phyloP scores from a whole-genome alignment of 1,284 basidiomycete species.

The Austroboletus novae-zelandiae region DNA sequence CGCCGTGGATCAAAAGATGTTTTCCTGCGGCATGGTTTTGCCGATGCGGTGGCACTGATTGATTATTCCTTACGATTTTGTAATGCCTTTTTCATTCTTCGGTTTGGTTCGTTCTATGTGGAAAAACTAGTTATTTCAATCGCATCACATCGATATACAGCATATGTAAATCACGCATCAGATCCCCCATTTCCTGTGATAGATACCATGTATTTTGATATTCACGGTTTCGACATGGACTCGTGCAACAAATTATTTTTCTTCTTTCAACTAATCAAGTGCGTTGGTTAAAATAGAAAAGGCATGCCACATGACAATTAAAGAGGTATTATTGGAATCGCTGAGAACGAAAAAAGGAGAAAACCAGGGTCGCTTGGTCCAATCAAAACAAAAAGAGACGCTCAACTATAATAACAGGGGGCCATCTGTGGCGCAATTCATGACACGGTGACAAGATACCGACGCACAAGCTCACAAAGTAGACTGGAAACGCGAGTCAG shows the following conservation, averaged over 20 bases:
- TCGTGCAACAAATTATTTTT: too few species aligned
- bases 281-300: slow-evolving; percentile 7
- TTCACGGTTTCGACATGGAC: slow-evolving; percentile 1
- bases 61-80: slow-evolving; percentile 1
- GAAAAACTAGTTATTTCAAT: slow-evolving; percentile 16
- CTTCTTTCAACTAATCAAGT: not conserved
- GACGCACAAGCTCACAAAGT: slow-evolving; percentile 11
- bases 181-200: slow-evolving; percentile 13
- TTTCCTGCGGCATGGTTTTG: slow-evolving; percentile 19
- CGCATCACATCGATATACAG: slow-evolving; percentile 22
- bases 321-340: slow-evolving; percentile 5
- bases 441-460: slow-evolving; percentile 4
- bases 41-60: slow-evolving; percentile 24
- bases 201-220: slow-evolving; percentile 19
- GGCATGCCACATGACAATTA: slow-evolving; percentile 1
- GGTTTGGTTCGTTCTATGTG: not conserved
- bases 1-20: slow-evolving; percentile 16
- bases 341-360: slow-evolving; percentile 5
- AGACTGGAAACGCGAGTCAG: slow-evolving; percentile 13
- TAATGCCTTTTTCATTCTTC: slow-evolving; percentile 2
- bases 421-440: slow-evolving; percentile 3
- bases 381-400: slow-evolving; percentile 13
- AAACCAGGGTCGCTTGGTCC: not conserved
- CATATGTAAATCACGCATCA: slow-evolving; percentile 29
- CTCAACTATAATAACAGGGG: slow-evolving; percentile 10